Evolutionary conservation across 169 alveolate species (phyloP).

Genomic region (Plasmodium coatneyi): DNA sequence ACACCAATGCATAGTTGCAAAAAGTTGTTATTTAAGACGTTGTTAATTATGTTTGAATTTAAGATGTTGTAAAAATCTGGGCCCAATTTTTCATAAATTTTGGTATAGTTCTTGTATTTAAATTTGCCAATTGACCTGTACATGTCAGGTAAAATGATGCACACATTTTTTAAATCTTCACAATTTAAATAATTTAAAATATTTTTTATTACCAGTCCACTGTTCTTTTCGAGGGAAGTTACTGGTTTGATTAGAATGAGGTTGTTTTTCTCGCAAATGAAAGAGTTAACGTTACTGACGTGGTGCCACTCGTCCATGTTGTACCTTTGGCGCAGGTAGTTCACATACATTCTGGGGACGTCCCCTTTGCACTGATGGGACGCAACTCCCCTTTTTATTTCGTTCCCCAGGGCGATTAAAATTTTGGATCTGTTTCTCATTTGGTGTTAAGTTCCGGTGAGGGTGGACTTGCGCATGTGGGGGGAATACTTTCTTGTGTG

Average conservation of each 20-base stretch:
- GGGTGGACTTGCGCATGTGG: neutral
- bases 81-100: conserved; percentile 55
- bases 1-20: conserved; percentile 56
- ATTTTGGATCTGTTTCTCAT: conserved; percentile 4
- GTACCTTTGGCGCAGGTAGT: conserved; percentile 22
- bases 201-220: conserved; percentile 33
- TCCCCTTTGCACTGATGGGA: conserved; percentile 36
- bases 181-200: conserved; percentile 48
- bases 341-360: conserved; percentile 34
- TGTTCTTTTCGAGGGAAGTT: neutral
- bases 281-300: conserved; percentile 42
- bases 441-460: neutral
- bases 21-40: conserved; percentile 1
- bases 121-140: conserved; percentile 67
- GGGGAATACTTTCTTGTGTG: neutral
- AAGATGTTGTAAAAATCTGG: conserved; percentile 62
- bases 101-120: conserved; percentile 45
- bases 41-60: conserved; percentile 44
- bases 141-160: conserved; percentile 60
- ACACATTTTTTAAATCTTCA: conserved; percentile 41
- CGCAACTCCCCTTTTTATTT: conserved; percentile 10
- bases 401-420: conserved; percentile 59
- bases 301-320: conserved; percentile 57
- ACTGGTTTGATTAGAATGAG: conserved; percentile 50
- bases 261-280: conserved; percentile 32